phyloP scores from a whole-genome alignment of 768 basidiomycete species.

The Leucocoprinus birnbaumii region DNA sequence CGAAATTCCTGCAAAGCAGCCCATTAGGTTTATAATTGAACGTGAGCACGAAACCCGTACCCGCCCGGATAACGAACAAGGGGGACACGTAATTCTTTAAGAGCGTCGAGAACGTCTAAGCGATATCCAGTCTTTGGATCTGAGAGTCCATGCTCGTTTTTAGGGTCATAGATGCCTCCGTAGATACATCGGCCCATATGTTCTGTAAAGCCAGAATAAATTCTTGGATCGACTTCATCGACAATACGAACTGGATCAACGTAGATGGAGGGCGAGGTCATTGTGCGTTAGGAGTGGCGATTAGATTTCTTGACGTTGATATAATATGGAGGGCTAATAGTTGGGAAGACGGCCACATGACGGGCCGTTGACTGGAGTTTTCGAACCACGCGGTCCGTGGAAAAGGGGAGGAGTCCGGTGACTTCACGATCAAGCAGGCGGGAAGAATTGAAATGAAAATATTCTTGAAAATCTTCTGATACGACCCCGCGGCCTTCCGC shows the following conservation, averaged over 20 bases:
- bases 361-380: background rate
- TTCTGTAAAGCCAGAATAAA: constrained; percentile 63
- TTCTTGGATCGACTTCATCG: constrained; percentile 42
- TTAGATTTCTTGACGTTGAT: background rate
- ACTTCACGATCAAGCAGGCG: no score
- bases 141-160: constrained; percentile 30
- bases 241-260: constrained; percentile 40
- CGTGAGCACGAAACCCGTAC: constrained; percentile 19
- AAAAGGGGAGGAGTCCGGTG: no score
- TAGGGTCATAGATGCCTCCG: constrained; percentile 42
- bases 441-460: no score
- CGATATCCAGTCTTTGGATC: constrained; percentile 43
- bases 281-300: background rate
- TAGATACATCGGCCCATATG: constrained; percentile 59
- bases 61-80: constrained; percentile 54
- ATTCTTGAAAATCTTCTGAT: no score
- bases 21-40: background rate
- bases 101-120: constrained; percentile 44
- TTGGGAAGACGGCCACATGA: background rate
- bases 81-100: constrained; percentile 45
- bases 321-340: background rate
- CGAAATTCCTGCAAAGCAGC: constrained; percentile 36
- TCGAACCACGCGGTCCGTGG: background rate
- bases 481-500: no score
- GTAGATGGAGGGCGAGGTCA: constrained; percentile 27